Evolutionary conservation across 2,329 filamentous ascomycete genomes (phyloP), one percentile per base, ranked within the genome.

Genomic region (Ophiocordyceps camponoti-saundersi): DNA sequence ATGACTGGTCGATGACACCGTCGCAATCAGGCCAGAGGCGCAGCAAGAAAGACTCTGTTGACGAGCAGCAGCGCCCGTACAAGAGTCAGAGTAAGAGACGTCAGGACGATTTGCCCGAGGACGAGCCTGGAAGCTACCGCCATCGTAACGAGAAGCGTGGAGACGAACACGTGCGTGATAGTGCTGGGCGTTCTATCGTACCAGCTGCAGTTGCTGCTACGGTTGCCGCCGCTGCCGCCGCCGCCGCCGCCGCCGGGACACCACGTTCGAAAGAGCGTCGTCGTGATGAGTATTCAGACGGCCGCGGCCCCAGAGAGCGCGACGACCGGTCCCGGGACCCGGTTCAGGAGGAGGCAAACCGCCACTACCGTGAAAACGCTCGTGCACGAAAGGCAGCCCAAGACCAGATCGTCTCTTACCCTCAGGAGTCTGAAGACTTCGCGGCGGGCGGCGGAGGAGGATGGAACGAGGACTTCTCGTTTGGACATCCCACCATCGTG

Each of bases 361-460:
- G 66, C 48, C 68, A 70, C 49, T 81, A 80, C 52, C 74, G 76
- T 48, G 70, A 77, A 56, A 65, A 67, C 36, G 65, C 65, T 22
- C 65, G 73, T 47, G 74, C 73, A 8, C 70, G 72, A 13, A 73
- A 71, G 56, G 70, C 73, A 46, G 69, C 65, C 42, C 65, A 69
- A 48, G 71, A 78, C 41, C 66, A 77, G 54, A 69, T 70, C 42
- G 72, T 70, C 34, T 73, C 72, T 29, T 70, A 72, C 46, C 71
- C 67, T 47, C 58, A 62, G 22, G 74, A 73, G 2, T 71, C 72
- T 1, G 65, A 74, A 43, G 60, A 58, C 7, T 80, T 77, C 2
- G 67, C 79, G 6, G 57, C 78, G 6, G 69, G 73, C 46, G 78
- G 73, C 46, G 78, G 73, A 55, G 78, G 73, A 46, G 78, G 73